Evolutionary conservation across 1,284 basidiomycete species (phyloP).

Genomic region (Ganoderma boninense): DNA sequence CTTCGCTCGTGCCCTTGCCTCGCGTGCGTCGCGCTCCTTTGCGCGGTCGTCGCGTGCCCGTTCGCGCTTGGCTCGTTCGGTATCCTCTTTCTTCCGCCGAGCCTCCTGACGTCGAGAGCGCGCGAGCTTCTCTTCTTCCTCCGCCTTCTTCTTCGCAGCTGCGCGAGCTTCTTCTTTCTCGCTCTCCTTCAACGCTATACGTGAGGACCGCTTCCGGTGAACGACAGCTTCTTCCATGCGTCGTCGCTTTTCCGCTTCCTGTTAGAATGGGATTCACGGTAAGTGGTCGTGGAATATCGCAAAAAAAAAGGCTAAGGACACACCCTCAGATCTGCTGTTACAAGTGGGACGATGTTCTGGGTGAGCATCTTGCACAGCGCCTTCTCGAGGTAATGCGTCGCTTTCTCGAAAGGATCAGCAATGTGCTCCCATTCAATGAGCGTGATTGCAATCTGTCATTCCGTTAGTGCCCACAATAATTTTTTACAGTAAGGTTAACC

Average conservation of each 20-base stretch:
- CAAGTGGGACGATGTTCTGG: slow-evolving; percentile 70
- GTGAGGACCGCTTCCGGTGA: slow-evolving; percentile 85
- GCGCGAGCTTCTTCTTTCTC: slow-evolving; percentile 74
- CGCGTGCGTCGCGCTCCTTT: slow-evolving; percentile 58
- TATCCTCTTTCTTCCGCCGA: slow-evolving; percentile 70
- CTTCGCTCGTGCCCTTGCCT: slow-evolving; percentile 41
- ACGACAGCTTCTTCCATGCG: slow-evolving; percentile 74
- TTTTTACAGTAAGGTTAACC: slow-evolving; percentile 31
- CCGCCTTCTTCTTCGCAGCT: slow-evolving; percentile 60
- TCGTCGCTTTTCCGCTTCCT: slow-evolving; percentile 72
- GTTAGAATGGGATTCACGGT: slow-evolving; percentile 21
- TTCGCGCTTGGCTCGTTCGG: slow-evolving; percentile 66
- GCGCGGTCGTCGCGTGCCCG: slow-evolving; percentile 60
- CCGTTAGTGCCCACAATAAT: slow-evolving; percentile 2
- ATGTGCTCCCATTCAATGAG: slow-evolving; percentile 83
- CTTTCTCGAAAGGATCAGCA: slow-evolving; percentile 73
- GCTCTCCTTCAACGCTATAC: slow-evolving; percentile 78
- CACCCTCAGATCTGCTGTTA: slow-evolving; percentile 72
- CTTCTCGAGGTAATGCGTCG: slow-evolving; percentile 83
- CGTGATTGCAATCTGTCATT: slow-evolving; percentile 77
- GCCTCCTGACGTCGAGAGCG: slow-evolving; percentile 70
- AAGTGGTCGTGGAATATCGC: slow-evolving; percentile 5
- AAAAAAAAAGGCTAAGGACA: slow-evolving; percentile 33
- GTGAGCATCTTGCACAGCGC: slow-evolving; percentile 75
- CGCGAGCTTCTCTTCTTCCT: slow-evolving; percentile 70